Evolutionary conservation across 2,329 filamentous ascomycete species (phyloP).

Genomic region (Nothophaeocryptopus gaeumannii): DNA sequence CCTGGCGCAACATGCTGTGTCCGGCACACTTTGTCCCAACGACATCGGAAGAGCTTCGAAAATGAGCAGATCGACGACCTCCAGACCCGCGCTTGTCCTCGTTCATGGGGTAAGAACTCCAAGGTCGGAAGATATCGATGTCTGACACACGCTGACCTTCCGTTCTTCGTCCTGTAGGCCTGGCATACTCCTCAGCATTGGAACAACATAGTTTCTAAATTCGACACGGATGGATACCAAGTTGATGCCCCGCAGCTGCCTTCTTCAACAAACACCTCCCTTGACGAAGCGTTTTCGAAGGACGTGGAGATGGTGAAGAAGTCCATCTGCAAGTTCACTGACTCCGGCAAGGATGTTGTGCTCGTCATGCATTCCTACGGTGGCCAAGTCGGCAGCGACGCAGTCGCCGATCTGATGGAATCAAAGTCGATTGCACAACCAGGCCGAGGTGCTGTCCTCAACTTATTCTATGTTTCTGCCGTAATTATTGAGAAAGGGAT

Average conservation of each 20-base stretch:
- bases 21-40: no score
- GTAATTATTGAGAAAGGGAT: conserved; percentile 8
- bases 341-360: conserved; percentile 26
- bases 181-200: conserved; percentile 14
- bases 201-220: conserved; percentile 1
- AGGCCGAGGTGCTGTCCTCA: conserved; percentile 6
- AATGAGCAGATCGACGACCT: background rate
- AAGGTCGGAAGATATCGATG: no score
- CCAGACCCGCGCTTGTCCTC: conserved; percentile 12
- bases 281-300: conserved; percentile 4
- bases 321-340: conserved; percentile 19
- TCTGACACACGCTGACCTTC: no score
- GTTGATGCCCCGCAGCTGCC: conserved; percentile 7
- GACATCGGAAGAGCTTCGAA: no score
- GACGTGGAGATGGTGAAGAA: conserved; percentile 8
- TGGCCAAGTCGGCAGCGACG: conserved; percentile 30
- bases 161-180: background rate
- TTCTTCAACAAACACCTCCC: conserved; percentile 2
- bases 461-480: conserved; percentile 14
- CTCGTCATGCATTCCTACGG: conserved; percentile 35
- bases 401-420: conserved; percentile 17
- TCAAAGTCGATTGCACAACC: background rate
- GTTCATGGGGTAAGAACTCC: conserved; percentile 6
- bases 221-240: conserved; percentile 8
- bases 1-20: no score